Base-by-base conservation (phyloP, 2,329 filamentous ascomycete species). In the Ophioceras dolichostomum region DNA sequence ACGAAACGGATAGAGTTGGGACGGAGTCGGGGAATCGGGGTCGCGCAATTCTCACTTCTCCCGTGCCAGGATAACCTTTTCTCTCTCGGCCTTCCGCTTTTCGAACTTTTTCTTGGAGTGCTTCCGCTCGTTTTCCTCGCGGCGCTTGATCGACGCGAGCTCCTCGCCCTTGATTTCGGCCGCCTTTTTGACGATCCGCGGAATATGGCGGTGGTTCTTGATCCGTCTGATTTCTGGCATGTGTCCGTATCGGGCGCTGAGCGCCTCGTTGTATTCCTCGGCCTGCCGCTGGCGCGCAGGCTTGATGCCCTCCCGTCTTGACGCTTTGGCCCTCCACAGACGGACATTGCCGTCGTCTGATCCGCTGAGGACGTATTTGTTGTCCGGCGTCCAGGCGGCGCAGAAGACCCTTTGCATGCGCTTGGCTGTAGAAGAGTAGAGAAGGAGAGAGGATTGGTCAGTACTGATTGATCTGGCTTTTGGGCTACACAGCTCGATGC, bases 161-260 rank as follows among this genome's bases (percentile, higher is more conserved):
- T 96, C 91, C 54, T 93, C 86, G 40, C 65, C 65, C 76, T 98
- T 98, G 62, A 96, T 96, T 67, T 94, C 83, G 34, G 73, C 78
- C 4, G 89, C 89, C 74, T 95, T 96, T 79, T 94, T 95, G 47
- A 96, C 77, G 40, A 87, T 77, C 68, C 87, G 85, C 16, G 91
- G 91, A 43, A 95, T 64, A 61, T 96, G 91, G 44, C 91, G 76
- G 60, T 98, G 91, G 37, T 87, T 74, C 51, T 80, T 80, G 58
- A 98, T 98, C 38, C 93, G 76, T 49, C 78, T 76, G 48, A 98
- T 83, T 61, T 98, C 89, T 35, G 91, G 91, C 88, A 98, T 95
- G 59, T 98, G 91, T 44, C 78, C 74, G 62, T 87, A 98, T 45
- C 88, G 70, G 51, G 85, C 70, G 50, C 85, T 76, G 41, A 98